These are phyloP conservation scores for Lodderomyces elongisporus DNA, from an alignment of 1,139 yeast genomes.

Conservation along the genomic window DNA sequence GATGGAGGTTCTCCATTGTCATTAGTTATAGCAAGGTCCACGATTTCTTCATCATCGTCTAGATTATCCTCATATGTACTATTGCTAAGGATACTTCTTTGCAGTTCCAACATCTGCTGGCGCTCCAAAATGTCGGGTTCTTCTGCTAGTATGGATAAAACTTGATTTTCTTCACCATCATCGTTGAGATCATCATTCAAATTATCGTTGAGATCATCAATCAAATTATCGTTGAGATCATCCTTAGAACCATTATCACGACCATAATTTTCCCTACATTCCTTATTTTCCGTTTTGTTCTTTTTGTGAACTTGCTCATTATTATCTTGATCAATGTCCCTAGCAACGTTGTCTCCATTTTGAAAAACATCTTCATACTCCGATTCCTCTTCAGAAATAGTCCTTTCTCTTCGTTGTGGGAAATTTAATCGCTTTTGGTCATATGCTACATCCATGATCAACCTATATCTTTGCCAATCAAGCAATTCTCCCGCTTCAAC, in stretches of 20 bases:
- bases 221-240: background rate
- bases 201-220: background rate
- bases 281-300: background rate
- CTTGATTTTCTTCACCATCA: background rate
- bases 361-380: too few species aligned
- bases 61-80: background rate
- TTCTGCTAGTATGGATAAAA: background rate
- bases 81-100: background rate
- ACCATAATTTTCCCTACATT: background rate
- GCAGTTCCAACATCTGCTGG: background rate
- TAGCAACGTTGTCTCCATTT: too few species aligned
- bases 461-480: conserved; percentile 64
- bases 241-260: background rate
- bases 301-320: background rate
- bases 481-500: conserved; percentile 42
- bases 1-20: conserved; percentile 5
- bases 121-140: background rate
- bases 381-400: conserved; percentile 4
- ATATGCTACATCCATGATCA: conserved; percentile 48
- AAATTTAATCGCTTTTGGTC: conserved; percentile 43
- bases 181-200: background rate
- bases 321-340: background rate
- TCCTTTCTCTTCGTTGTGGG: conserved; percentile 3
- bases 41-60: conserved; percentile 9
- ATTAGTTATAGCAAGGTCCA: conserved; percentile 8